A percentile compares a stretch with the other conserved stretches of the same genome.
Evolutionary conservation across 805 yeast species (phyloP).

Genomic region (Nakazawaea populi): DNA sequence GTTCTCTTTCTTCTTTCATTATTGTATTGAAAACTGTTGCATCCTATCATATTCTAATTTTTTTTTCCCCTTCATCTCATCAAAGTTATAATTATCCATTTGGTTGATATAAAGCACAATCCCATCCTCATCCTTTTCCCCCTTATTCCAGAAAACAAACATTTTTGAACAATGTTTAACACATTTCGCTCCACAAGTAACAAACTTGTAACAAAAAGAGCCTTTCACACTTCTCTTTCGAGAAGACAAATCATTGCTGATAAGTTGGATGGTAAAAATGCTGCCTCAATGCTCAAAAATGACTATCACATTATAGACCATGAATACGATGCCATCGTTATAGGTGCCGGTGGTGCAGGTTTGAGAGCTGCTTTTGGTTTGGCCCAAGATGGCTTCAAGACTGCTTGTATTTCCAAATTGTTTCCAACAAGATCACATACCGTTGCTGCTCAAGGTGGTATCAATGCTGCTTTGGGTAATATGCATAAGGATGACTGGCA

Average conservation of each 20-base stretch:
- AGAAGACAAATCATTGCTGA: conserved; percentile 27
- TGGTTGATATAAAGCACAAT: no score
- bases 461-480: conserved; percentile 97
- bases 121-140: neutral
- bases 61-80: no score
- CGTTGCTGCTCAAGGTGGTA: conserved; percentile 99
- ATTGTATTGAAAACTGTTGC: no score
- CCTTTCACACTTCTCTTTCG: conserved; percentile 22
- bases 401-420: conserved; percentile 94
- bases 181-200: conserved; percentile 1
- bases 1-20: no score
- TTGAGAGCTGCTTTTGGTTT: conserved; percentile 97
- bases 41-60: no score
- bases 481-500: conserved; percentile 99
- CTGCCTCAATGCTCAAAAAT: conserved; percentile 48
- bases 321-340: conserved; percentile 96
- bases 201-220: conserved; percentile 15
- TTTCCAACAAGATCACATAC: conserved; percentile 99
- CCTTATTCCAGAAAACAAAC: neutral
- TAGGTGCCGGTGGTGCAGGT: conserved; percentile 99
- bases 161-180: neutral
- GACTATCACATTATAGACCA: conserved; percentile 94
- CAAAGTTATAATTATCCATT: no score
- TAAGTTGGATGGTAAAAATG: conserved; percentile 40
- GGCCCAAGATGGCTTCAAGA: conserved; percentile 94